Conservation (phyloP, 108 stramenopile genomes). For the Nitzschia palea region DNA sequence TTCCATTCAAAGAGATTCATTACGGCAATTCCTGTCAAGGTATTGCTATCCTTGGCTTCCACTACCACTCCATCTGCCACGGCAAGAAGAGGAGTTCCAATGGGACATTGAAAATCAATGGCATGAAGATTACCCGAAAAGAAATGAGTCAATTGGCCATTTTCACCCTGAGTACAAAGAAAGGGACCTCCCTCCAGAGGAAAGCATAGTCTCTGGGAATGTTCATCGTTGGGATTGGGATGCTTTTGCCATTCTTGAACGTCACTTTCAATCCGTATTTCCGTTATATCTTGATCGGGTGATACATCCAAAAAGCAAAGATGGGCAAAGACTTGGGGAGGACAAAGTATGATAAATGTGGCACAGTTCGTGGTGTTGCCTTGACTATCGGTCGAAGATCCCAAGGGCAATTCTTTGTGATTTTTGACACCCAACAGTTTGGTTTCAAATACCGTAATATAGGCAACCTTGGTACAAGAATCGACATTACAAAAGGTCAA, state of each 20-base stretch:
- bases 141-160: conserved; percentile 85
- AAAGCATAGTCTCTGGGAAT: conserved; percentile 54
- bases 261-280: conserved; percentile 72
- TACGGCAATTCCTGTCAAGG: conserved; percentile 78
- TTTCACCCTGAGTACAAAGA: conserved; percentile 82
- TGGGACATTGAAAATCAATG: conserved; percentile 82
- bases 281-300: conserved; percentile 9
- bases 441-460: conserved; percentile 47
- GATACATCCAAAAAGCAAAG: conserved; percentile 53
- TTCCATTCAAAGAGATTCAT: conserved; percentile 86
- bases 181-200: conserved; percentile 58
- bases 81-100: conserved; percentile 79
- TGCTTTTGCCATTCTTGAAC: conserved; percentile 68
- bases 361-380: conserved; percentile 37
- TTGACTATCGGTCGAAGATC: conserved; percentile 39
- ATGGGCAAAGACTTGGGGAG: conserved; percentile 72
- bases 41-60: conserved; percentile 49
- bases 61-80: conserved; percentile 68
- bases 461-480: conserved; percentile 34
- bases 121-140: conserved; percentile 85
- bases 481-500: conserved; percentile 49
- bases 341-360: conserved; percentile 79
- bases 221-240: conserved; percentile 61
- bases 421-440: conserved; percentile 18
- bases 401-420: conserved; percentile 16